Conservation (phyloP, 1,284 basidiomycete genomes). For the Pseudozyma flocculosa region DNA sequence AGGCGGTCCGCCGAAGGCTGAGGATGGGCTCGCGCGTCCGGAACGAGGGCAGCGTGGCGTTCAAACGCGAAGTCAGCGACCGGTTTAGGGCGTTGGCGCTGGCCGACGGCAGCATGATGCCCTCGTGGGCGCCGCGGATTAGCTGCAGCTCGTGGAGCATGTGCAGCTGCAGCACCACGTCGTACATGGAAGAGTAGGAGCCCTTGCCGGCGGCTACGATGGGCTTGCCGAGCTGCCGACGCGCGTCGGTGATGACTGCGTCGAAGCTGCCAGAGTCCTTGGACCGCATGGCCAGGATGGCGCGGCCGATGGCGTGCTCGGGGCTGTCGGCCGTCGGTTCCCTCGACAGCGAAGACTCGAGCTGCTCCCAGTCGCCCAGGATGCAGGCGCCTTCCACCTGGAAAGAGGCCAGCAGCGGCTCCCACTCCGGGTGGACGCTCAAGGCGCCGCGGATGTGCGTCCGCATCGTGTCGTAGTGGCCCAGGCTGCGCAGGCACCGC, state of each 20-base stretch:
- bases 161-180: slow-evolving; percentile 82
- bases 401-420: slow-evolving; percentile 74
- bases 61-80: slow-evolving; percentile 68
- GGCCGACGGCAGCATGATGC: background rate
- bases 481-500: slow-evolving; percentile 87
- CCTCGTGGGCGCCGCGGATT: slow-evolving; percentile 55
- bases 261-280: slow-evolving; percentile 54
- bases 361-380: slow-evolving; percentile 82
- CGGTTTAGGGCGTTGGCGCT: slow-evolving; percentile 20
- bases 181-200: slow-evolving; percentile 78
- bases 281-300: slow-evolving; percentile 76
- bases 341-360: slow-evolving; percentile 38
- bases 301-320: slow-evolving; percentile 75
- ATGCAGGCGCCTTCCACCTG: slow-evolving; percentile 94
- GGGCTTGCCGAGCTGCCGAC: slow-evolving; percentile 74
- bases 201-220: slow-evolving; percentile 77
- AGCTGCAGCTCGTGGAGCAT: slow-evolving; percentile 83
- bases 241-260: slow-evolving; percentile 67
- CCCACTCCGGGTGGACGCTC: slow-evolving; percentile 82
- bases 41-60: slow-evolving; percentile 83
- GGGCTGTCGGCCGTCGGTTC: slow-evolving; percentile 64
- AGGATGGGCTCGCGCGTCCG: slow-evolving; percentile 86
- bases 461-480: slow-evolving; percentile 94
- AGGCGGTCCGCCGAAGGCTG: slow-evolving; percentile 83
- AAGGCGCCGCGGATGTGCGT: slow-evolving; percentile 93